These are phyloP conservation scores for Colletotrichum phormii DNA, from an alignment of 2,329 filamentous ascomycete species.

Conservation along the genomic window DNA sequence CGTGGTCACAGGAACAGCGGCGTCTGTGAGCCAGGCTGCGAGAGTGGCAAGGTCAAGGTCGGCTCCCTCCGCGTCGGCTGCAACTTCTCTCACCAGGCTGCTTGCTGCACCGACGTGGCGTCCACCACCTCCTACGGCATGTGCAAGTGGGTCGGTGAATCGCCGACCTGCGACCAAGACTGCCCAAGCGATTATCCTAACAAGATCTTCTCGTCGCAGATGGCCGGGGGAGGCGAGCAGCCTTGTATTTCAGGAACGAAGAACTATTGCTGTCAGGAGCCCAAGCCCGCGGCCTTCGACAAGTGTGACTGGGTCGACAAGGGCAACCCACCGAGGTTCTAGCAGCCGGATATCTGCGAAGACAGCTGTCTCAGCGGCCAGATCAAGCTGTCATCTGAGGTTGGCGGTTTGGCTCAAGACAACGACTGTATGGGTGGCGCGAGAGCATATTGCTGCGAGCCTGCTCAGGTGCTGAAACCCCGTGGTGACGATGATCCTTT, in stretches of 20 bases:
- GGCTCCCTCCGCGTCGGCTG: slow-evolving; percentile 1
- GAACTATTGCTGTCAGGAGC: no score
- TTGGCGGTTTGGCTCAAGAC: background rate
- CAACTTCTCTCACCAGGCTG: background rate
- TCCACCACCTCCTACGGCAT: background rate
- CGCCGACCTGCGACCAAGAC: background rate
- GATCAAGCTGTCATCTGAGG: background rate
- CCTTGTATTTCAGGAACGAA: no score
- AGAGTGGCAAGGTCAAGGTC: background rate
- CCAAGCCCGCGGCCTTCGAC: no score
- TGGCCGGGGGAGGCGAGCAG: no score
- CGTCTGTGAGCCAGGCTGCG: no score
- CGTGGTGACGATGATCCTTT: slow-evolving; percentile 9
- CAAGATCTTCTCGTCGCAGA: no score
- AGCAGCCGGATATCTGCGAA: background rate
- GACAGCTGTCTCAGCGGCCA: background rate
- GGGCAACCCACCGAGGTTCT: background rate
- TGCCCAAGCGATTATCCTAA: no score
- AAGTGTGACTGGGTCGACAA: no score
- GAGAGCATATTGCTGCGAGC: background rate
- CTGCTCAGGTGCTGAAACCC: background rate
- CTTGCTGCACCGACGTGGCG: background rate
- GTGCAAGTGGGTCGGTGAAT: background rate
- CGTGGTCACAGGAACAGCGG: no score
- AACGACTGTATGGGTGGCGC: background rate